Conservation (phyloP, 2,329 filamentous ascomycete genomes). For the Aspergillus transmontanensis region DNA sequence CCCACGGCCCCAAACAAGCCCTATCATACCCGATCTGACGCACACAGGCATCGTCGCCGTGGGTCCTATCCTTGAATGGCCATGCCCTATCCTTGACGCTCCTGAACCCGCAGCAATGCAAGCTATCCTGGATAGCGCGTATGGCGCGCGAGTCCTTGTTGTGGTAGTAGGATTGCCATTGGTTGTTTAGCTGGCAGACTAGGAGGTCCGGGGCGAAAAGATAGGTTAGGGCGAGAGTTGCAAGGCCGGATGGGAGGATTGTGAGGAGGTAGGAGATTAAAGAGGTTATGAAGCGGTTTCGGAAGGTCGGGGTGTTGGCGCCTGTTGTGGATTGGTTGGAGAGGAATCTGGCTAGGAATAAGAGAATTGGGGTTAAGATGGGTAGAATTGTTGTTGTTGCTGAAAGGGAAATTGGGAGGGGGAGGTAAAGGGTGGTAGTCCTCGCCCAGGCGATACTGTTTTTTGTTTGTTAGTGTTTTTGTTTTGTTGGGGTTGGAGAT, state of each 20-base stretch:
- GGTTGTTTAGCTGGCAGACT: slow-evolving; percentile 32
- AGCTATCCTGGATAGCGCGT: slow-evolving; percentile 35
- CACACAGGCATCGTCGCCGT: slow-evolving; percentile 36
- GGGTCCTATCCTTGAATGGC: slow-evolving; percentile 37
- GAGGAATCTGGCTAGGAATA: slow-evolving; percentile 16
- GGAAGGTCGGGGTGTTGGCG: not conserved
- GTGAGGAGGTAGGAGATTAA: slow-evolving; percentile 26
- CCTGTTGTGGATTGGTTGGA: not conserved
- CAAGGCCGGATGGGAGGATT: slow-evolving; percentile 30
- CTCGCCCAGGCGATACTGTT: slow-evolving; percentile 31
- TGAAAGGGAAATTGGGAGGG: slow-evolving; percentile 28
- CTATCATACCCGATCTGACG: slow-evolving; percentile 31
- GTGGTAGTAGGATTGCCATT: slow-evolving; percentile 36
- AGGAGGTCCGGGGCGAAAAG: slow-evolving; percentile 28
- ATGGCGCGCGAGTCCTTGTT: slow-evolving; percentile 33
- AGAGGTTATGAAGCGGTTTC: not conserved
- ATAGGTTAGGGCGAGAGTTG: slow-evolving; percentile 33
- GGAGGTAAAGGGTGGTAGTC: slow-evolving; percentile 26
- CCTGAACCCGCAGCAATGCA: slow-evolving; percentile 39
- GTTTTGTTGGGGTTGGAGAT: not conserved
- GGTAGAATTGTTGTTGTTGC: slow-evolving; percentile 25
- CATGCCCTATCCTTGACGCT: slow-evolving; percentile 41
- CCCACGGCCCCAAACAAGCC: slow-evolving; percentile 36
- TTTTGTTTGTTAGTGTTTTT: not conserved
- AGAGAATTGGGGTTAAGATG: slow-evolving; percentile 4